phyloP scores from a whole-genome alignment of 192 early-diverging fungal species.

The Coemansia sp. region DNA sequence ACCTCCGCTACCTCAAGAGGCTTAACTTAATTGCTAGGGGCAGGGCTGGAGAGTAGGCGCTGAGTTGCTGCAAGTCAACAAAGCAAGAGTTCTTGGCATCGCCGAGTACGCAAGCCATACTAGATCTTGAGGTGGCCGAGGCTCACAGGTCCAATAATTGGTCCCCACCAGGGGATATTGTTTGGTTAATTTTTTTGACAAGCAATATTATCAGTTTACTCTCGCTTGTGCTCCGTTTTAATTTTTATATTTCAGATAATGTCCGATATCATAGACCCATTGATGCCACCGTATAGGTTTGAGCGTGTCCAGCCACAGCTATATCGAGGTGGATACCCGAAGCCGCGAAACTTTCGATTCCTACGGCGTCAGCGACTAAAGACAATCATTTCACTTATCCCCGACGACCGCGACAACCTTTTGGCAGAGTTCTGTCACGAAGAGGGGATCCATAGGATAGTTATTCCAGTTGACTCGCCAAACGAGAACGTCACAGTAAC shows the following conservation, averaged over 20 bases:
- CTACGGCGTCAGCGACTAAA: slow-evolving; percentile 64
- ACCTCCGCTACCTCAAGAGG: too few relatives aligned
- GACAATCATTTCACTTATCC: slow-evolving; percentile 87
- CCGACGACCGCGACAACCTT: slow-evolving; percentile 63
- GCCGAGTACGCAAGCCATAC: too few relatives aligned
- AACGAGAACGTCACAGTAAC: slow-evolving; percentile 86
- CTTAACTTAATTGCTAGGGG: too few relatives aligned
- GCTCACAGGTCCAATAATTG: too few relatives aligned
- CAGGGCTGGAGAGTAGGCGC: too few relatives aligned
- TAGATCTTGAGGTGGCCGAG: too few relatives aligned
- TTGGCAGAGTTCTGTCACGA: slow-evolving; percentile 64
- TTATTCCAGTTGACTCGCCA: slow-evolving; percentile 75
- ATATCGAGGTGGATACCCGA: slow-evolving; percentile 88
- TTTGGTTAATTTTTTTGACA: too few relatives aligned
- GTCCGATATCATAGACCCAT: slow-evolving; percentile 44
- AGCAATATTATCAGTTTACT: not conserved
- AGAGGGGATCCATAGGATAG: slow-evolving; percentile 65
- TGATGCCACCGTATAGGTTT: slow-evolving; percentile 76
- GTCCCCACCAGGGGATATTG: too few relatives aligned
- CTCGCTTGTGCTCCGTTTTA: too few relatives aligned
- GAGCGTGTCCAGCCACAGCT: slow-evolving; percentile 81
- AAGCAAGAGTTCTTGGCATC: too few relatives aligned
- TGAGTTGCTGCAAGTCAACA: too few relatives aligned
- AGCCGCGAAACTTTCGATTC: slow-evolving; percentile 82
- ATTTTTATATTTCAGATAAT: too few relatives aligned